A percentile compares a stretch with the other conserved stretches of the same genome.
phyloP scores from a whole-genome alignment of 805 yeast genomes.

The Nakazawaea pomicola region DNA sequence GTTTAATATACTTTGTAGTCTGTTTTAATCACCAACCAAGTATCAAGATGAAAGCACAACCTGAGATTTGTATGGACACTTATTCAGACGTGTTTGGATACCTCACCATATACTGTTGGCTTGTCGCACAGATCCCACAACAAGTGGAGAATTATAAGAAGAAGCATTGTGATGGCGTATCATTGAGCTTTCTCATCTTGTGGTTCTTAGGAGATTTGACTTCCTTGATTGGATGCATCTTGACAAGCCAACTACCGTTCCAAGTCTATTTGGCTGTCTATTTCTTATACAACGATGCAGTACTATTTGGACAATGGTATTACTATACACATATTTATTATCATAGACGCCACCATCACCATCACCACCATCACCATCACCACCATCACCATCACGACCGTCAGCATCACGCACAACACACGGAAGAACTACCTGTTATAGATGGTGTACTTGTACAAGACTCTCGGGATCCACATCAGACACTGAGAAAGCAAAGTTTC shows the following conservation, averaged over 20 bases:
- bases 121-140: conserved; percentile 32
- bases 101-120: conserved; percentile 28
- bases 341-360: conserved; percentile 2
- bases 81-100: conserved; percentile 21
- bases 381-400: background rate
- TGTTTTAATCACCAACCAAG: background rate
- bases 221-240: conserved; percentile 57
- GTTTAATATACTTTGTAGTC: background rate
- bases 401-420: too few relatives aligned
- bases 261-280: conserved; percentile 70
- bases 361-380: conserved; percentile 2
- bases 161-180: conserved; percentile 27
- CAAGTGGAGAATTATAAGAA: conserved; percentile 26
- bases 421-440: background rate
- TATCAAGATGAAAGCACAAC: background rate
- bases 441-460: background rate
- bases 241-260: conserved; percentile 77
- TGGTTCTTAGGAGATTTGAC: conserved; percentile 30
- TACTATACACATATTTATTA: conserved; percentile 17
- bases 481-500: conserved; percentile 4
- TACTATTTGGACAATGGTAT: conserved; percentile 65
- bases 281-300: conserved; percentile 65
- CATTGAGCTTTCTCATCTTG: conserved; percentile 24
- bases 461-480: background rate
- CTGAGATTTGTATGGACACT: conserved; percentile 1